These are phyloP conservation scores for Penicillium macrosclerotiorum DNA, from an alignment of 495 filamentous ascomycete species.

Conservation along the genomic window DNA sequence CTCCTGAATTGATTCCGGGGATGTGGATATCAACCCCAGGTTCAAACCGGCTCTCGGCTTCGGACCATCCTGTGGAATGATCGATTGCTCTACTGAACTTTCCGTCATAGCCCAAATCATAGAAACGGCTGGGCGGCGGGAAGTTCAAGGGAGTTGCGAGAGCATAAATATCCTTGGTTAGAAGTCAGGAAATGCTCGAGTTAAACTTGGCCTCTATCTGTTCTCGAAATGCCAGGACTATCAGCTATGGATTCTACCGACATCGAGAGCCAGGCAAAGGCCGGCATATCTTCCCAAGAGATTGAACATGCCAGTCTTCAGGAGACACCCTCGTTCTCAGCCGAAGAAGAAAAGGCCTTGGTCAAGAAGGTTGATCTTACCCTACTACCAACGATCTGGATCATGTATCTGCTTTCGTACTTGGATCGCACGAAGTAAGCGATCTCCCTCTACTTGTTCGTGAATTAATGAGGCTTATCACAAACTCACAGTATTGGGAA, in stretches of 20 bases:
- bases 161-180: constrained; percentile 1
- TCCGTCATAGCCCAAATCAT: background rate
- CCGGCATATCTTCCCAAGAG: constrained; percentile 16
- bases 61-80: background rate
- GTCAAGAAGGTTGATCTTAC: constrained; percentile 49
- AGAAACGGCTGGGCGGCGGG: background rate
- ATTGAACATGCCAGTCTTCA: constrained; percentile 16
- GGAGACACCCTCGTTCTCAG: constrained; percentile 6
- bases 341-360: constrained; percentile 29
- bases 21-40: constrained; percentile 1
- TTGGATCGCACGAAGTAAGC: constrained; percentile 44
- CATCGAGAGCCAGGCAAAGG: constrained; percentile 3
- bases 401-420: constrained; percentile 51
- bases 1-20: no score
- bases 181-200: background rate
- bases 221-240: no score
- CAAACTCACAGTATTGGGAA: constrained; percentile 37
- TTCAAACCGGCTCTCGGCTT: background rate
- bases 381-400: constrained; percentile 47
- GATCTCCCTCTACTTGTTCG: background rate
- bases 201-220: no score
- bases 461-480: no score
- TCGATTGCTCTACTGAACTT: background rate
- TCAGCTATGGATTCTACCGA: constrained; percentile 6
- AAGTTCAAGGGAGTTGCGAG: background rate